Conservation (phyloP, 192 early-diverging fungal genomes). For the Mortierella alpina region DNA sequence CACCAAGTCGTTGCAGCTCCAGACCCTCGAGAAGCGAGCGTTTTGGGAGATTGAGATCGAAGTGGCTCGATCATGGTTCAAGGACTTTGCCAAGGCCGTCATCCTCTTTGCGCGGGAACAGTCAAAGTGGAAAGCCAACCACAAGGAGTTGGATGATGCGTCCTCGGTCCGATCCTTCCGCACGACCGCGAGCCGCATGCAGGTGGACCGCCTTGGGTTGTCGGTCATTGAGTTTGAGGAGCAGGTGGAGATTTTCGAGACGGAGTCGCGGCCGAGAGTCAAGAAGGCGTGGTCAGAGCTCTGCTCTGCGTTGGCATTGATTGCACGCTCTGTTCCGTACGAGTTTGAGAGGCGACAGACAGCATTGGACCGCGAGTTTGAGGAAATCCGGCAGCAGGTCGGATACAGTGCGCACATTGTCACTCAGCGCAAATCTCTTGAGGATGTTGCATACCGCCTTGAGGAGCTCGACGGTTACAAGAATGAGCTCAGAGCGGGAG, state of each 20-base stretch:
- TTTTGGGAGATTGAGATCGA: conserved; percentile 51
- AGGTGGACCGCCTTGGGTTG: conserved; percentile 28
- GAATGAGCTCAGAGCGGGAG: conserved; percentile 4
- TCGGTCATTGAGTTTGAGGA: conserved; percentile 50
- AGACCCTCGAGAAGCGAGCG: conserved; percentile 37
- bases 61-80: conserved; percentile 42
- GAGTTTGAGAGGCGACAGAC: conserved; percentile 40
- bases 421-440: conserved; percentile 37
- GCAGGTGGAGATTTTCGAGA: conserved; percentile 43
- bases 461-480: conserved; percentile 32
- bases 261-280: conserved; percentile 40
- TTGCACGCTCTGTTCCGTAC: conserved; percentile 31
- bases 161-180: conserved; percentile 31
- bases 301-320: conserved; percentile 27
- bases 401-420: conserved; percentile 39
- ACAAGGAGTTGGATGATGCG: conserved; percentile 32
- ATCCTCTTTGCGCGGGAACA: conserved; percentile 47
- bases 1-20: conserved; percentile 25
- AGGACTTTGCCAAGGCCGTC: conserved; percentile 52
- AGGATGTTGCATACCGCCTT: conserved; percentile 24
- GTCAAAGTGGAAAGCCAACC: conserved; percentile 30
- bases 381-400: conserved; percentile 46
- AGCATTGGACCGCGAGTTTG: conserved; percentile 30
- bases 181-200: conserved; percentile 40
- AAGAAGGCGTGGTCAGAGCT: conserved; percentile 42